phyloP scores from a whole-genome alignment of 129 eudicot genomes.

The Chrysanthemum lavandulifolium region DNA sequence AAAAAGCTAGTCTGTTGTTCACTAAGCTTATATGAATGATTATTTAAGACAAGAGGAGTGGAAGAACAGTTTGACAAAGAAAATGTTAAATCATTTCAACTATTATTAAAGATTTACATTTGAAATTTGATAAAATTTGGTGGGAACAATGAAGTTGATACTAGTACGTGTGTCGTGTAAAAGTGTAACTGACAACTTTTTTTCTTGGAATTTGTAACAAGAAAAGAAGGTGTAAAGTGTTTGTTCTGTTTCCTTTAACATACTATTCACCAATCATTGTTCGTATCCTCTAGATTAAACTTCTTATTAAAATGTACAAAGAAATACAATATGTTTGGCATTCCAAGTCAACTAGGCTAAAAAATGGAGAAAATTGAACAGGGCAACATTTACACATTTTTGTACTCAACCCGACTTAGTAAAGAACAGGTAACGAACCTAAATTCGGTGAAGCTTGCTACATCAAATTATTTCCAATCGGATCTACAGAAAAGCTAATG shows the following conservation, averaged over 20 bases:
- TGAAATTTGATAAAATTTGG: conserved; percentile 1
- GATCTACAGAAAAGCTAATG: conserved; percentile 73
- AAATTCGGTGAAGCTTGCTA: conserved; percentile 35
- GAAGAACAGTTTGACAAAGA: not conserved
- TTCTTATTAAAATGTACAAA: not conserved
- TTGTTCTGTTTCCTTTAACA: not conserved
- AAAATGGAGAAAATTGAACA: not conserved
- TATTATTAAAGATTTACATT: not conserved
- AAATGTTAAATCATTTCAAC: not conserved
- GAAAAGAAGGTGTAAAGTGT: conserved; percentile 6
- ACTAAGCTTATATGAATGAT: not conserved
- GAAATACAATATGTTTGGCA: not conserved
- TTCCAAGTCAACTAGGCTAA: not conserved
- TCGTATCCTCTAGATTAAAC: too few species aligned
- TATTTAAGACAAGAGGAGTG: not conserved
- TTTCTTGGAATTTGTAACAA: not conserved
- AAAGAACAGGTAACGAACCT: conserved; percentile 35
- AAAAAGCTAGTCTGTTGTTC: too few species aligned
- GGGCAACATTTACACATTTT: not conserved
- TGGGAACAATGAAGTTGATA: not conserved
- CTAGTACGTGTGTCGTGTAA: not conserved
- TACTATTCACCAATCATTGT: not conserved
- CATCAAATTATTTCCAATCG: conserved; percentile 89
- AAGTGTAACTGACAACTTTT: conserved; percentile 8
- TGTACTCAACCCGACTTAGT: not conserved